Evolutionary conservation across 2,329 filamentous ascomycete species (phyloP), one percentile per base, ranked within the genome.

Genomic region (Arthroderma sp.): DNA sequence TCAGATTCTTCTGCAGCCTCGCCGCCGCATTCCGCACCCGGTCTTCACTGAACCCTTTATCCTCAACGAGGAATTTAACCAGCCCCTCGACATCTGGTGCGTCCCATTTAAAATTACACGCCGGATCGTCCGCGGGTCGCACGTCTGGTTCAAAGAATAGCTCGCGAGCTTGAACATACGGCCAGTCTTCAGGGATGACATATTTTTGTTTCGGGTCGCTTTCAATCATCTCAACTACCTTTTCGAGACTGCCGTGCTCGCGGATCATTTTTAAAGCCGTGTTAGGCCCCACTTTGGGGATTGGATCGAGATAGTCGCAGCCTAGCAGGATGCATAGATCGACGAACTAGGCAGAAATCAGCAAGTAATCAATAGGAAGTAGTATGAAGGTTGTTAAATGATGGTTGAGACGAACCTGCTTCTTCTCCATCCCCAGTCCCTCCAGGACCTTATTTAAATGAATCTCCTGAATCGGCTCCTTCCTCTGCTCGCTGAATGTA

Each of bases 51-150:
- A 98, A 98, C 1, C 88, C 91, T 68, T 98, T 98, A 59, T 96
- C 91, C 4, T 78, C 78, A 3, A 94, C 91, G 2, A 98, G 70
- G 64, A 86, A 98, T 55, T 91, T 77, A 51, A 98, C 77, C 0
- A 98, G 75, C 0, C 86, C 89, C 2, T 95, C 87, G 1, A 91
- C 72, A 56, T 98, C 88, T 3, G 91, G 91, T 48, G 81, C 82
- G 38, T 95, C 87, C 91, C 93, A 98, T 66, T 94, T 95, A 72
- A 96, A 94, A 61, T 98, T 87, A 64, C 88, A 96, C 8, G 86
- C 79, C 0, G 84, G 78, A 56, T 93, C 77, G 54, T 93, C 84
- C 27, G 89, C 87, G 38, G 75, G 63, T 32, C 83, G 81, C 28
- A 98, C 89, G 54, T 96, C 87, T 0, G 91, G 91, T 55, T 89